Conservation (phyloP, 2,329 filamentous ascomycete species). For the Rutstroemia sp. region DNA sequence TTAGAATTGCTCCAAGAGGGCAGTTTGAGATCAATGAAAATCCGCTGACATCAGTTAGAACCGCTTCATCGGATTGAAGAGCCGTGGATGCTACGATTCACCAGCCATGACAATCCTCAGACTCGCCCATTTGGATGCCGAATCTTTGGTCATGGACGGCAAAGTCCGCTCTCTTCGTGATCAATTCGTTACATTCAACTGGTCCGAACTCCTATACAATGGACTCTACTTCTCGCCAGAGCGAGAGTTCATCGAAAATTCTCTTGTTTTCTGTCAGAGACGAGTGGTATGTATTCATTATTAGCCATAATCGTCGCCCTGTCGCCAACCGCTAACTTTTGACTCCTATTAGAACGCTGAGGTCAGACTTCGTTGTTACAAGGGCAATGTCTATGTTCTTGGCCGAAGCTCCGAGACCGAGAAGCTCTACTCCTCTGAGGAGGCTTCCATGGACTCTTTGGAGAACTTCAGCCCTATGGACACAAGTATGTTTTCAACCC, state of each 20-base stretch:
- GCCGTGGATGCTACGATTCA: constrained; percentile 70
- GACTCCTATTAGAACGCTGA: no score
- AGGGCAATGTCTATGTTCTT: no score
- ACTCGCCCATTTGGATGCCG: constrained; percentile 43
- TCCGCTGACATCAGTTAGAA: no score
- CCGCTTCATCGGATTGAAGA: constrained; percentile 74
- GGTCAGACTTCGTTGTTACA: no score
- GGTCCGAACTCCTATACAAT: constrained; percentile 52
- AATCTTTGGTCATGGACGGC: constrained; percentile 61
- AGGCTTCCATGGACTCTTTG: no score
- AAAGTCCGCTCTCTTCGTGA: constrained; percentile 63
- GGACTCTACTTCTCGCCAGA: constrained; percentile 62
- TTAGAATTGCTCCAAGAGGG: no score
- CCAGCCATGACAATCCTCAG: constrained; percentile 28
- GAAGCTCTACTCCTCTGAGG: no score
- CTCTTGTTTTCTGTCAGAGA: constrained; percentile 52
- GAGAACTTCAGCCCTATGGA: no score
- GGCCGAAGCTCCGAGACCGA: no score
- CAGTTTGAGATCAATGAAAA: no score
- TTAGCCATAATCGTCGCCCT: constrained; percentile 24
- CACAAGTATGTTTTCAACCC: no score
- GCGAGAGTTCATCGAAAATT: constrained; percentile 63
- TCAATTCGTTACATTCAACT: constrained; percentile 61
- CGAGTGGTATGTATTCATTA: constrained; percentile 54
- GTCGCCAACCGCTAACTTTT: no score